A percentile compares a stretch with the other conserved stretches of the same genome.
Evolutionary conservation across 2,329 filamentous ascomycete species (phyloP).

Genomic region (Diaporthe velutina): DNA sequence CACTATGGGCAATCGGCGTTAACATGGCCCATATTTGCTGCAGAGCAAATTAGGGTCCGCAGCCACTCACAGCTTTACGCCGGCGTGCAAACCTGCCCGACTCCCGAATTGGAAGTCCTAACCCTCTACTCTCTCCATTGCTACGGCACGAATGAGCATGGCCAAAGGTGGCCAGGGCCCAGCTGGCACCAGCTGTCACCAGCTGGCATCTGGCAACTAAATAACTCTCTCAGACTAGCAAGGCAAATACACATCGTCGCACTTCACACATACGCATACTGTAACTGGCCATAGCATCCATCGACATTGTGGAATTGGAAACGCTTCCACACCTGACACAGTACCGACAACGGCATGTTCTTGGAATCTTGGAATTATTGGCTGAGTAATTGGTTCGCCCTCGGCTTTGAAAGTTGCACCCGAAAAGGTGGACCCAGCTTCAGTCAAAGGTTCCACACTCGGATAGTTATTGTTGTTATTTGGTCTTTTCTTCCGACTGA

Average conservation of each 20-base stretch:
- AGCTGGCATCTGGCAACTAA: no score
- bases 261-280: no score
- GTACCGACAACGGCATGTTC: neutral
- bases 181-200: no score
- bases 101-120: neutral
- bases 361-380: neutral
- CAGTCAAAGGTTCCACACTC: neutral
- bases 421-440: neutral
- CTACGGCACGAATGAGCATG: no score
- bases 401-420: neutral
- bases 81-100: neutral
- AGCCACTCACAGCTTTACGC: neutral
- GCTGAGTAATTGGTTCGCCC: neutral
- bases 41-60: no score
- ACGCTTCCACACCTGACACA: no score
- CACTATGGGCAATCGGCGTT: neutral
- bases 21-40: neutral
- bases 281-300: no score
- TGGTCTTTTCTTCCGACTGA: neutral
- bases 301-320: no score
- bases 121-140: neutral
- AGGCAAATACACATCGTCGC: neutral
- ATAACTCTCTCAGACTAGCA: no score
- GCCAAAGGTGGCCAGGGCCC: no score
- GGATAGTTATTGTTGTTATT: neutral